Conservation (phyloP, 495 filamentous ascomycete species). For the Aspergillus biplanus region DNA sequence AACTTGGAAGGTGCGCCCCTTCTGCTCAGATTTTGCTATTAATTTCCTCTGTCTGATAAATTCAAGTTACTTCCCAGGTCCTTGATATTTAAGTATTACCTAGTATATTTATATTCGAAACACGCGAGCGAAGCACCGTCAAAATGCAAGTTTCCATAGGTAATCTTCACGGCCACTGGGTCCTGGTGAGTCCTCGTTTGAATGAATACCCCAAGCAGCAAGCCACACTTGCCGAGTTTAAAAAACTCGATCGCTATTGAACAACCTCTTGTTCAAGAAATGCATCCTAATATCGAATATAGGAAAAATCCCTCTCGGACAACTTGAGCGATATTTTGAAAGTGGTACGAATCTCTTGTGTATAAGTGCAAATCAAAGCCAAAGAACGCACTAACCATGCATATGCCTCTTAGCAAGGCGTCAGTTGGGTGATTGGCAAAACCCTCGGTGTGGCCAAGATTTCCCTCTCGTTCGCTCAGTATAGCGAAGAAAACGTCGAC, state of each 20-base stretch:
- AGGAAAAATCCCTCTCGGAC: neutral
- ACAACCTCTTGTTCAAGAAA: neutral
- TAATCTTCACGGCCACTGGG: neutral
- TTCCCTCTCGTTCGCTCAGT: neutral
- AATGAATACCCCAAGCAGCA: no score
- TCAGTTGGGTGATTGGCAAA: constrained; percentile 12
- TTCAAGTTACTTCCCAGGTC: no score
- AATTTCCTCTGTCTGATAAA: no score
- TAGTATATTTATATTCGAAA: no score
- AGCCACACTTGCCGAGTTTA: no score
- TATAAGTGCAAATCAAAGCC: neutral
- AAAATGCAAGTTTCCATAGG: neutral
- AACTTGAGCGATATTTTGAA: neutral
- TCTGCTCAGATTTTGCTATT: no score
- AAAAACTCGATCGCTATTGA: no score
- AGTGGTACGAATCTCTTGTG: neutral
- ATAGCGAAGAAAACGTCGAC: neutral
- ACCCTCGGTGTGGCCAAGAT: neutral
- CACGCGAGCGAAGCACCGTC: neutral
- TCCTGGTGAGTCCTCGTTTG: neutral
- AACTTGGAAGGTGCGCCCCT: no score
- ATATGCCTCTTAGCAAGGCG: constrained; percentile 3
- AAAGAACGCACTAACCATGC: neutral
- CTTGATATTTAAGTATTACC: no score
- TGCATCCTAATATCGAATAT: neutral